Evolutionary conservation across 129 eudicot species (phyloP), one percentile per base, ranked within the genome.

Genomic region (Silybum marianum): DNA sequence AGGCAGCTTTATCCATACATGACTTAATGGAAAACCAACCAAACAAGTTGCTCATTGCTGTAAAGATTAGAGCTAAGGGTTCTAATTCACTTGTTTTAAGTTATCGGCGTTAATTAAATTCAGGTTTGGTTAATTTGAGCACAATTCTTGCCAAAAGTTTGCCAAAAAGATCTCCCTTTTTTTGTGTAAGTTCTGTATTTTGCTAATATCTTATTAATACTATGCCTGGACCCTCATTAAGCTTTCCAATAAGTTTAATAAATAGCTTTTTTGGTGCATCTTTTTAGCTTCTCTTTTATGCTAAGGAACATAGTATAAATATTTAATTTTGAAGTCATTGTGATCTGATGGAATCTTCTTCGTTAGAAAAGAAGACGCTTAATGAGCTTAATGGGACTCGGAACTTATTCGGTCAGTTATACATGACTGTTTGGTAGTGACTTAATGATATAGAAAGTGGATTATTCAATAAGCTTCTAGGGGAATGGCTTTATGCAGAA

Each of bases 201-300:
- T 82, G 76, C 24, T 21, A 69, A 54, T 82, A 38, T 82, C 11
- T 36, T 76, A 69, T 69, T 82, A 36, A 81, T 73, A 39, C 48
- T 72, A 34, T 72, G 14, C 11, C 8, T n/a, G 79, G 73, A 73
- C 72, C 72, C 81, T 42, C 38, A 10, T 73, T 42, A 40, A 69
- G 23, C 73, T 46, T 69, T 54, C 21, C 7, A 11, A 74, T 74
- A 65, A 72, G 74, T 58, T 76, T 67, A 54, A 36, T 69, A 12
- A n/a, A 6, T 68, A 51, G 76, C 69, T 28, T 40, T 75, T 30
- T 72, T 63, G 72, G 79, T 73, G 78, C 71, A 73, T 38, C 84
- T 54, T 62, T 80, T 72, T 80, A 72, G 46, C 62, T 60, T 73
- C 73, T 80, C 26, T 26, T 65, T 18, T 72, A 25, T 38, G 78